Conservation (phyloP, 768 basidiomycete genomes). For the Hortiboletus flavorubellus region DNA sequence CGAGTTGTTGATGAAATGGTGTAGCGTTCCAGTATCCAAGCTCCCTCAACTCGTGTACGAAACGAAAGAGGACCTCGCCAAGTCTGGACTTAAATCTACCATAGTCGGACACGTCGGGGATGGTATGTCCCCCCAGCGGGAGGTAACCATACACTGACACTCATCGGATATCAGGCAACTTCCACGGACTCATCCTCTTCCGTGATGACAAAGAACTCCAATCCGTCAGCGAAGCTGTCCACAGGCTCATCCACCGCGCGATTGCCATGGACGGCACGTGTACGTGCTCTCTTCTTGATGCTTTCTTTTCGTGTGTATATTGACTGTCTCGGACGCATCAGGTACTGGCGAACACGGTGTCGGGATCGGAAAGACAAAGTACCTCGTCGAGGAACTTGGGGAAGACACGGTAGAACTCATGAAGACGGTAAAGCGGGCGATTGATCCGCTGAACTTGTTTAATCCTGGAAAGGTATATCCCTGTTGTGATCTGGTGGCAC, state of each 20-base stretch:
- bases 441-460: conserved; percentile 79
- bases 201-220: conserved; percentile 55
- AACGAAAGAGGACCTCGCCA: conserved; percentile 72
- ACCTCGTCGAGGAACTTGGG: conserved; percentile 81
- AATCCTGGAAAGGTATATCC: conserved; percentile 74
- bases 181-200: conserved; percentile 53
- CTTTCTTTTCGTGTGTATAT: background rate
- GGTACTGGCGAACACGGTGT: conserved; percentile 88
- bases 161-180: conserved; percentile 36
- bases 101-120: conserved; percentile 83
- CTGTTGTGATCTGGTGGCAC: background rate
- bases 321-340: conserved; percentile 24
- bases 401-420: conserved; percentile 78
- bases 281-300: conserved; percentile 30
- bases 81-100: conserved; percentile 56
- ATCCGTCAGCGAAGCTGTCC: conserved; percentile 55
- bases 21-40: conserved; percentile 65
- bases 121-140: conserved; percentile 43
- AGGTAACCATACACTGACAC: background rate
- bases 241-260: conserved; percentile 69
- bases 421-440: conserved; percentile 74
- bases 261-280: conserved; percentile 75
- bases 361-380: conserved; percentile 83
- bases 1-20: background rate
- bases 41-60: conserved; percentile 70